Percentiles rank a stretch among this genome's conserved stretches.
phyloP scores from a whole-genome alignment of 345 rosid genomes.

The Eucalyptus marginata region DNA sequence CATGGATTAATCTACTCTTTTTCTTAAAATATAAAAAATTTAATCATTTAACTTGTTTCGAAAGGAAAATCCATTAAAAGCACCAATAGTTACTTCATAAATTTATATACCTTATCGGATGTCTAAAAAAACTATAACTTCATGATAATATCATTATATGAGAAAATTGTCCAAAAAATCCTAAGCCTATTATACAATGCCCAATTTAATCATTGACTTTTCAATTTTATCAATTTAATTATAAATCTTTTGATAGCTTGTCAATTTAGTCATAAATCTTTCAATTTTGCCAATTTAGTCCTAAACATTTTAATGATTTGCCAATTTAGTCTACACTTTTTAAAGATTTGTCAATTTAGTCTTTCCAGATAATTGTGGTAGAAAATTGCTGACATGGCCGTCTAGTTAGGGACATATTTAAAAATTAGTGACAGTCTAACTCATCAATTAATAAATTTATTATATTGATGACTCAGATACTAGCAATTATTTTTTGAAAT shows the following conservation, averaged over 20 bases:
- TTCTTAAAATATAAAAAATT: background rate
- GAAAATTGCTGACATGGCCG: too few species aligned
- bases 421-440: background rate
- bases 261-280: too few species aligned
- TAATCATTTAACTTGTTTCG: background rate
- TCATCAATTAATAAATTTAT: background rate
- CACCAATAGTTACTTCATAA: background rate
- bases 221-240: too few species aligned
- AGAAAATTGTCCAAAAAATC: background rate
- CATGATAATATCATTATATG: too few species aligned
- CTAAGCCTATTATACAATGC: too few species aligned
- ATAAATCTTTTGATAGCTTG: too few species aligned
- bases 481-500: background rate
- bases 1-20: background rate
- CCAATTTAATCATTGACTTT: background rate
- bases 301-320: background rate
- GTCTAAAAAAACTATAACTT: background rate
- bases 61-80: background rate
- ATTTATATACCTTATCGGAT: background rate
- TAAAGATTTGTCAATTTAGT: too few species aligned
- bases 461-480: background rate
- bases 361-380: too few species aligned
- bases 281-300: background rate
- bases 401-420: background rate
- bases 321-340: too few species aligned